Percentiles rank a stretch among this genome's conserved stretches.
These are phyloP conservation scores for Falciphora oryzae DNA, from an alignment of 2,329 filamentous ascomycete species.

Conservation along the genomic window DNA sequence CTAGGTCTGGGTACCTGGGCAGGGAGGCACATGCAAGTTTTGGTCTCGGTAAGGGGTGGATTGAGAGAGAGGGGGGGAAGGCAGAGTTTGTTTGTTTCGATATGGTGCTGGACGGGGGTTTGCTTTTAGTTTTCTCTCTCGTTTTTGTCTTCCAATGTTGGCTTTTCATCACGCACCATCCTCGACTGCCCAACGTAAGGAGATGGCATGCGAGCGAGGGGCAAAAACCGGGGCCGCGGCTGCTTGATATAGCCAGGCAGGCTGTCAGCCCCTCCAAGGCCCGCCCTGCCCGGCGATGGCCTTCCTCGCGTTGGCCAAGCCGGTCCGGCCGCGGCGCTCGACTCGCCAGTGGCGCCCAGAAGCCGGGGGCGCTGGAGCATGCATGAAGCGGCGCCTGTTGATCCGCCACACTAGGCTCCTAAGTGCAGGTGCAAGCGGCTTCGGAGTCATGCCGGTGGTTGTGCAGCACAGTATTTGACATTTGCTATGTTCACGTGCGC, in stretches of 20 bases:
- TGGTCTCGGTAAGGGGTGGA: not conserved
- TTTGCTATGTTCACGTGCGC: not conserved
- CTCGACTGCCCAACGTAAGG: not conserved
- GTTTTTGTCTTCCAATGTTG: not conserved
- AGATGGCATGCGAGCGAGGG: not conserved
- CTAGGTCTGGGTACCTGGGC: conserved; percentile 1
- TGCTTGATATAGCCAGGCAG: not conserved
- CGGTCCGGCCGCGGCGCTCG: not conserved
- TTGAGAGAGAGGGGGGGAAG: not conserved
- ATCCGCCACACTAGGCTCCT: conserved; percentile 42
- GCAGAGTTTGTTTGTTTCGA: not conserved
- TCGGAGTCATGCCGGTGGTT: conserved; percentile 7
- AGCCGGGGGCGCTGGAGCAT: not conserved
- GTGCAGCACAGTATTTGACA: not conserved
- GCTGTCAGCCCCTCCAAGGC: not conserved
- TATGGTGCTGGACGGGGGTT: not conserved
- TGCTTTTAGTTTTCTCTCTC: not conserved
- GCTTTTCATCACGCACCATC: not conserved
- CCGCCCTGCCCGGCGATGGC: not conserved
- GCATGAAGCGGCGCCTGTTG: conserved; percentile 12
- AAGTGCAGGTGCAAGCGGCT: conserved; percentile 48
- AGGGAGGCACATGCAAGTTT: not conserved
- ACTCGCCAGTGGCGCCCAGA: not conserved
- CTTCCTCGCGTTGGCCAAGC: not conserved
- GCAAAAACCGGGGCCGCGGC: not conserved